Percentiles rank a stretch among this genome's conserved stretches.
These are phyloP conservation scores for Ceratocystis huliohia DNA, from an alignment of 2,329 filamentous ascomycete genomes.

Conservation along the genomic window DNA sequence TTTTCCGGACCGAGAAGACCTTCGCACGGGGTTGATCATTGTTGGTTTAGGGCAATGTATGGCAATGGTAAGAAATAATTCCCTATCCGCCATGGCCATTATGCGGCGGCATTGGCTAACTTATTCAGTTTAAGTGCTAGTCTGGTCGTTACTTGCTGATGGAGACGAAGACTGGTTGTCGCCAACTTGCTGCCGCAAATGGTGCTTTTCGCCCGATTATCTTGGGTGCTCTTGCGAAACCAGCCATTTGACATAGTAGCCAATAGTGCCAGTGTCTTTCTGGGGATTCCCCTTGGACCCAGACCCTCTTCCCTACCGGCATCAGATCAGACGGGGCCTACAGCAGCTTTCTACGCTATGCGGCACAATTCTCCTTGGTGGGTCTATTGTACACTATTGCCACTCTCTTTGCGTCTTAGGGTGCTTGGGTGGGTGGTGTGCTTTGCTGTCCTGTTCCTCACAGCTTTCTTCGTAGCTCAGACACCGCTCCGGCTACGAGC, in stretches of 20 bases:
- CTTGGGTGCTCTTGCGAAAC: constrained; percentile 52
- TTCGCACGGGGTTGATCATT: constrained; percentile 59
- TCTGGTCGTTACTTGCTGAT: constrained; percentile 59
- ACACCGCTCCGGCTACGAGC: constrained; percentile 61
- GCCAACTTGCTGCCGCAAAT: constrained; percentile 66
- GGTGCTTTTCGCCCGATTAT: constrained; percentile 57
- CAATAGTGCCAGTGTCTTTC: constrained; percentile 68
- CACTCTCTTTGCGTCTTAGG: constrained; percentile 74
- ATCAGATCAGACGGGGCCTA: neutral
- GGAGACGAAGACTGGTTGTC: constrained; percentile 65
- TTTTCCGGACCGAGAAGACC: constrained; percentile 43
- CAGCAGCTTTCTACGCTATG: constrained; percentile 48
- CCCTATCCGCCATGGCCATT: too few relatives aligned
- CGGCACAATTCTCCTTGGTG: constrained; percentile 68
- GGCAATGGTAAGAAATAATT: constrained; percentile 52
- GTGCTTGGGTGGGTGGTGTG: constrained; percentile 65
- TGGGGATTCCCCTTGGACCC: constrained; percentile 74
- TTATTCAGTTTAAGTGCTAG: constrained; percentile 32
- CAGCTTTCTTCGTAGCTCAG: constrained; percentile 50
- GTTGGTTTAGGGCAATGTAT: constrained; percentile 79
- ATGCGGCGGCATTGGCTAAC: too few relatives aligned
- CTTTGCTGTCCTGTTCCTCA: constrained; percentile 61
- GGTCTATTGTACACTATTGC: constrained; percentile 79
- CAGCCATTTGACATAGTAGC: constrained; percentile 53
- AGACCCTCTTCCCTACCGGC: constrained; percentile 27